phyloP scores from a whole-genome alignment of 148 eudicot genomes.

The Fagopyrum homotropicum region DNA sequence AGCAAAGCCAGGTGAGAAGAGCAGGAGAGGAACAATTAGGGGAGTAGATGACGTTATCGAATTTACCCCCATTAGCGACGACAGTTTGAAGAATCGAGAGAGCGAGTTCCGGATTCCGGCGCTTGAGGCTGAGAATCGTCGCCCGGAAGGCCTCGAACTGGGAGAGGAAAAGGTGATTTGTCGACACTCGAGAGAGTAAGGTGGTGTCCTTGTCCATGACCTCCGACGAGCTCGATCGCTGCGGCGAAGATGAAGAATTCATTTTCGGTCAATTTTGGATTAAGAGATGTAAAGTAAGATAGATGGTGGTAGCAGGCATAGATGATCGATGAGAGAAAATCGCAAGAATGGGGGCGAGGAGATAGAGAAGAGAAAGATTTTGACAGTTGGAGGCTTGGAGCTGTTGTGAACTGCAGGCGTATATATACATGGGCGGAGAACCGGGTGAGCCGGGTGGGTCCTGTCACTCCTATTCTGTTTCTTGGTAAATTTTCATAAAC shows the following conservation, averaged over 20 bases:
- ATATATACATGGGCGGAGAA: background rate
- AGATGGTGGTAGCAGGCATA: background rate
- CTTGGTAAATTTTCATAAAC: background rate
- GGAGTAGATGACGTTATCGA: constrained; percentile 45
- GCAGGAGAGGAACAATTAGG: constrained; percentile 59
- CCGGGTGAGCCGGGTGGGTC: too few relatives aligned
- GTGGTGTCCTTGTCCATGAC: constrained; percentile 49
- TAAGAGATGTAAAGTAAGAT: background rate
- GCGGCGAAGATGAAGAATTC: constrained; percentile 2
- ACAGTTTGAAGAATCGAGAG: constrained; percentile 65
- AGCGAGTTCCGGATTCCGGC: constrained; percentile 61
- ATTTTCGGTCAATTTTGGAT: background rate
- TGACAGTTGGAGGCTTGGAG: background rate
- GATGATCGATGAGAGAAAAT: background rate
- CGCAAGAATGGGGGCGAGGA: background rate
- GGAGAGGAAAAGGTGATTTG: constrained; percentile 73
- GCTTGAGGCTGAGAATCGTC: constrained; percentile 61
- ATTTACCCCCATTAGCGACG: constrained; percentile 49
- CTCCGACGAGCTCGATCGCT: constrained; percentile 16
- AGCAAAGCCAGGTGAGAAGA: constrained; percentile 57
- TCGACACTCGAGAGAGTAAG: constrained; percentile 46
- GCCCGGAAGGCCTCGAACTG: constrained; percentile 94
- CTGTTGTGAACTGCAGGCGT: background rate
- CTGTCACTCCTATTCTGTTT: too few relatives aligned
- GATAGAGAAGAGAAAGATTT: background rate